These are phyloP conservation scores for Trichoderma guizhouense DNA, from an alignment of 2,329 filamentous ascomycete species.

Conservation along the genomic window DNA sequence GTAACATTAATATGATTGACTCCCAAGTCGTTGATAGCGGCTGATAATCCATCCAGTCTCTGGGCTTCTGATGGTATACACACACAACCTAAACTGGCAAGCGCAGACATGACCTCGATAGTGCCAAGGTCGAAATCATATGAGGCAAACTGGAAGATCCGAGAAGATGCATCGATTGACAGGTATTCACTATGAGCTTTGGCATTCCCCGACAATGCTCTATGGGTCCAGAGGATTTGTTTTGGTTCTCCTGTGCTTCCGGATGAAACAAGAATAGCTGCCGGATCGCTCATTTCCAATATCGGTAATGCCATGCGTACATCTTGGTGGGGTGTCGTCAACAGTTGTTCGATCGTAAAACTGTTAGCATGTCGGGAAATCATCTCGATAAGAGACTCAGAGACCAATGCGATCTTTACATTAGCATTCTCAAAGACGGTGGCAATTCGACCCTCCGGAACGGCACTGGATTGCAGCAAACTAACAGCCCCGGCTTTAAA, in stretches of 20 bases:
- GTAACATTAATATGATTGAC: conserved; percentile 4
- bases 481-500: conserved; percentile 9
- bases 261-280: conserved; percentile 10
- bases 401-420: conserved; percentile 6
- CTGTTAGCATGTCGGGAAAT: neutral
- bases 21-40: neutral
- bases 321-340: neutral
- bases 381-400: neutral
- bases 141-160: conserved; percentile 12
- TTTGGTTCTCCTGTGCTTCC: conserved; percentile 15
- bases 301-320: neutral
- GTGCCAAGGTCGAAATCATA: conserved; percentile 13
- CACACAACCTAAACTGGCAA: neutral
- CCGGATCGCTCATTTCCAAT: conserved; percentile 1
- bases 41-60: neutral
- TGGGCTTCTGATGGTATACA: conserved; percentile 13
- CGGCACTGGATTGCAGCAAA: neutral
- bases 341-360: neutral
- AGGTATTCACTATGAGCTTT: neutral
- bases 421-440: neutral
- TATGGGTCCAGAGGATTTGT: conserved; percentile 11
- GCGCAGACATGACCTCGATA: neutral
- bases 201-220: neutral
- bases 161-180: neutral
- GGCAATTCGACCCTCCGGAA: conserved; percentile 1